These are phyloP conservation scores for Lachnellula cervina DNA, from an alignment of 2,329 filamentous ascomycete genomes.

Conservation along the genomic window DNA sequence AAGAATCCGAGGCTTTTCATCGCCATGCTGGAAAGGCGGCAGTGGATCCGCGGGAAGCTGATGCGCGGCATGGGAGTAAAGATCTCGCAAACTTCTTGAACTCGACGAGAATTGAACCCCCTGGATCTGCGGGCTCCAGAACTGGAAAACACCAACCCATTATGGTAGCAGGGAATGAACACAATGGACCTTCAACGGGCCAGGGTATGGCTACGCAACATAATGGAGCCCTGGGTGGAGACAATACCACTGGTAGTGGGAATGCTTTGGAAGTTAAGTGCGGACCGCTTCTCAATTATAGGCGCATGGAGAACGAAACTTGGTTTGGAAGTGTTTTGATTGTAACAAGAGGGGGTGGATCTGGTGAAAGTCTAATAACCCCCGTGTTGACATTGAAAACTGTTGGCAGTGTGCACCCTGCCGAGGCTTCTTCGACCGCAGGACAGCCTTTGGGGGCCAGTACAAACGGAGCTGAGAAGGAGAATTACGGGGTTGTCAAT, in stretches of 20 bases:
- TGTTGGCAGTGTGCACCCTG: slow-evolving; percentile 6
- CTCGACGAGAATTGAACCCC: slow-evolving; percentile 41
- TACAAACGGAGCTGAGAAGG: slow-evolving; percentile 8
- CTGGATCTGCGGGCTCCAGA: slow-evolving; percentile 19
- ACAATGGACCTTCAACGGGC: slow-evolving; percentile 4
- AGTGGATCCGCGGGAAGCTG: slow-evolving; percentile 37
- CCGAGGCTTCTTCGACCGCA: neutral
- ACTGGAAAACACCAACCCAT: slow-evolving; percentile 43
- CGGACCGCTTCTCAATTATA: slow-evolving; percentile 74
- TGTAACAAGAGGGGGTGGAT: slow-evolving; percentile 68
- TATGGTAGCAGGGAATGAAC: slow-evolving; percentile 29
- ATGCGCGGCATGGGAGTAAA: slow-evolving; percentile 40
- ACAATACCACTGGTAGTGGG: slow-evolving; percentile 4
- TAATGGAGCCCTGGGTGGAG: slow-evolving; percentile 2
- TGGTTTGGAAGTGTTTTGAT: slow-evolving; percentile 88
- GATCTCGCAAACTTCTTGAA: slow-evolving; percentile 56
- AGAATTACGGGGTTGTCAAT: slow-evolving; percentile 27
- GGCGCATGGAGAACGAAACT: slow-evolving; percentile 59
- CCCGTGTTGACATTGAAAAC: slow-evolving; percentile 55
- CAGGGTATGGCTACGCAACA: slow-evolving; percentile 7
- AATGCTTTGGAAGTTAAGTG: slow-evolving; percentile 55
- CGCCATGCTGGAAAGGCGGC: slow-evolving; percentile 13
- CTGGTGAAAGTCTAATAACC: slow-evolving; percentile 46
- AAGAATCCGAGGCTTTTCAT: slow-evolving; percentile 55
- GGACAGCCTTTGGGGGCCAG: slow-evolving; percentile 1